Base-by-base conservation (phyloP, 2,329 filamentous ascomycete species). In the Trichophyton benhamiae region DNA sequence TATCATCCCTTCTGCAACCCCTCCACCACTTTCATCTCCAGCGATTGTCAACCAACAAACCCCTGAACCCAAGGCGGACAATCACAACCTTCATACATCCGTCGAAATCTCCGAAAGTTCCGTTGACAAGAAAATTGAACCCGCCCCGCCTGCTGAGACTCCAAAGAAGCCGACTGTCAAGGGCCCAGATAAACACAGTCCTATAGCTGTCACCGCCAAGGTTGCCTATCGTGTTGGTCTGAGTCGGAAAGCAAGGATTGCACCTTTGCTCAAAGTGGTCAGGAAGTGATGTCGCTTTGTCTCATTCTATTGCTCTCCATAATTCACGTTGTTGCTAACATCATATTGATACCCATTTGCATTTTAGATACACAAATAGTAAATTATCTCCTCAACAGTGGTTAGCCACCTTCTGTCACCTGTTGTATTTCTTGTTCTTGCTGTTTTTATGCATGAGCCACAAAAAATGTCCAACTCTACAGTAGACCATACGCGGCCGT, bases 241-340 rank as follows among this genome's bases (percentile, higher is more conserved):
- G 62, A 80, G 78, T 67, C 78, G 76, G 59, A 72, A 70, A 61
- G 76, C 76, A 22, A 70, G 76, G 27, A 80, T 81, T 55, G 77
- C 77, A 17, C 76, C 79, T 17, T 67, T 81, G 65, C 67, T 81
- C 61, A 77, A 76, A 63, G 68, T 78, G 49, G 72, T 78, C 9
- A 71, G 74, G 58, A 77, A 77, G 62, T 76, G 65, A 70, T 59
- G 3, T 7, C 2, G 9, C 17, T 20, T 46, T 11, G 9, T 17
- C 20, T 22, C 9, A 20, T 20, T 20, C 9, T 48, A 22, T 48
- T 13, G 44, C 9, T 48, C 9, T 48, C 17, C n/a, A 11, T 25
- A 8, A 17, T 25, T 17, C 17, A 48, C 7, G 44, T 17, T 22
- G 20, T 48, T 48, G 11, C 20, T 2, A 20, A 17, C 25, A 22